Evolutionary conservation across 179 eudicot species (phyloP).

Genomic region (Actinidia polygama): DNA sequence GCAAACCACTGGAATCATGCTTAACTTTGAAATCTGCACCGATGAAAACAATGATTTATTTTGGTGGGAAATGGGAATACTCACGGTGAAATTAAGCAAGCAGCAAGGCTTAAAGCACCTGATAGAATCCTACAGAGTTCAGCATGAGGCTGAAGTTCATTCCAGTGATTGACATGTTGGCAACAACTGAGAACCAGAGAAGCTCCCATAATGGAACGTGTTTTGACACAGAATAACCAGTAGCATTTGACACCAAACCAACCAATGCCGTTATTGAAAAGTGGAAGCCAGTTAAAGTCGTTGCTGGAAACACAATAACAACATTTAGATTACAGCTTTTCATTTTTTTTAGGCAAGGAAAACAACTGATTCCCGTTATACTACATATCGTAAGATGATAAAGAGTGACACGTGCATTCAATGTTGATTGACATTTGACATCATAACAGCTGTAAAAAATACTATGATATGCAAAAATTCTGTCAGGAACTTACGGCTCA

Average conservation of each 20-base stretch:
- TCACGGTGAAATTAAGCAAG: background rate
- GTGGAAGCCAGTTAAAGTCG: constrained; percentile 68
- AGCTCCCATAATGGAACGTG: constrained; percentile 81
- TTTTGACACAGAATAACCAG: constrained; percentile 70
- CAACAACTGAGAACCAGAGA: constrained; percentile 77
- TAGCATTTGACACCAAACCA: constrained; percentile 69
- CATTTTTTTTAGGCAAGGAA: background rate
- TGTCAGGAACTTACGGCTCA: background rate
- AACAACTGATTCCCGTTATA: background rate
- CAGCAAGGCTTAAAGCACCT: constrained; percentile 30
- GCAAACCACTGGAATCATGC: constrained; percentile 84
- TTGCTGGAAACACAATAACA: constrained; percentile 34
- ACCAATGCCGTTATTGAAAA: constrained; percentile 73
- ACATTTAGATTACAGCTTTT: background rate
- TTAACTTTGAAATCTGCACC: constrained; percentile 64
- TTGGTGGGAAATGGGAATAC: background rate
- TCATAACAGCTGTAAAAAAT: background rate
- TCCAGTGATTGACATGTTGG: constrained; percentile 66
- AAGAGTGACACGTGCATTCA: background rate
- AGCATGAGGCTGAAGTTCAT: constrained; percentile 72
- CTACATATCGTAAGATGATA: background rate
- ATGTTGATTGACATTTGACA: background rate
- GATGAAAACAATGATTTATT: constrained; percentile 15
- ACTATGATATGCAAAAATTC: background rate
- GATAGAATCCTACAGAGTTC: constrained; percentile 68